Conservation (phyloP, 108 stramenopile species). For the Schizochytrium sp. region DNA sequence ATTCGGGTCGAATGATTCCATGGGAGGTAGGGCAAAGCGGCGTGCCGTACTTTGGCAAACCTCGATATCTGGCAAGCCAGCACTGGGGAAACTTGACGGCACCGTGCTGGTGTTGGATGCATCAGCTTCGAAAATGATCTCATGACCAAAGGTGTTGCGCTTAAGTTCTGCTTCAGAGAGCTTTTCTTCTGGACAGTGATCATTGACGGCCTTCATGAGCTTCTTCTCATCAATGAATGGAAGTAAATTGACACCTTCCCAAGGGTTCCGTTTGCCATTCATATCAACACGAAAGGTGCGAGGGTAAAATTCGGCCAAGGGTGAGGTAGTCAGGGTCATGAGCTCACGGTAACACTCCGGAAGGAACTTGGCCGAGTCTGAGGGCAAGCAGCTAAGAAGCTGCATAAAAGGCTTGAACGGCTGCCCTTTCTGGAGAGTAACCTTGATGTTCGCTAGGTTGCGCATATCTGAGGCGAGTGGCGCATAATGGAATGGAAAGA, state of each 20-base stretch:
- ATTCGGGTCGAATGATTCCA: neutral
- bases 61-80: conserved; percentile 84
- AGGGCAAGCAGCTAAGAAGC: conserved; percentile 93
- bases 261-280: conserved; percentile 98
- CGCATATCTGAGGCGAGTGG: conserved; percentile 93
- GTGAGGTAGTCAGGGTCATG: conserved; percentile 88
- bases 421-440: conserved; percentile 67
- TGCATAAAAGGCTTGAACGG: conserved; percentile 94
- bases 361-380: conserved; percentile 88
- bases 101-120: conserved; percentile 81
- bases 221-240: conserved; percentile 98
- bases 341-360: conserved; percentile 88
- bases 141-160: conserved; percentile 82
- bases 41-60: conserved; percentile 76
- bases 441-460: conserved; percentile 78
- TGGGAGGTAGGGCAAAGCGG: conserved; percentile 2
- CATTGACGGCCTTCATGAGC: conserved; percentile 83
- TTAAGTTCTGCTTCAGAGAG: conserved; percentile 82
- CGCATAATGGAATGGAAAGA: conserved; percentile 93
- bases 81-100: conserved; percentile 82
- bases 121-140: conserved; percentile 84
- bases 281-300: conserved; percentile 90
- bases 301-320: conserved; percentile 89
- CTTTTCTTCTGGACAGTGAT: conserved; percentile 81
- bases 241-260: conserved; percentile 97